Conservation (phyloP, 2,329 filamentous ascomycete genomes). For the Exophiala phaeomuriformis region DNA sequence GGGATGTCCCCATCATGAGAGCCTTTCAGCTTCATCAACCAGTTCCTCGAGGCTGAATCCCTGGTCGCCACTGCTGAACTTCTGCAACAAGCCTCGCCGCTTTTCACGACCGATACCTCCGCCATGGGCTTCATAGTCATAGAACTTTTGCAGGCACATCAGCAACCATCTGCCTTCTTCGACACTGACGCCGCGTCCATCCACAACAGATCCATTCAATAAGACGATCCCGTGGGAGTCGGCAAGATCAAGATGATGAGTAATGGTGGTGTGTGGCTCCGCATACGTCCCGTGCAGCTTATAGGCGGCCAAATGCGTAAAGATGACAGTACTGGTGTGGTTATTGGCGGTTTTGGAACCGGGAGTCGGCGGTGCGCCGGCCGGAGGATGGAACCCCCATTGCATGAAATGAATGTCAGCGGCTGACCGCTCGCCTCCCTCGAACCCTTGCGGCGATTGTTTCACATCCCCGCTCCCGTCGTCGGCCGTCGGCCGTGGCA, state of each 20-base stretch:
- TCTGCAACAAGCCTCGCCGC: constrained; percentile 62
- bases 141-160: constrained; percentile 92
- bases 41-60: constrained; percentile 77
- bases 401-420: constrained; percentile 95
- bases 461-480: constrained; percentile 23
- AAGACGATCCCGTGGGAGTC: constrained; percentile 70
- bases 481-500: constrained; percentile 46
- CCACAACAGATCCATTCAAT: constrained; percentile 73
- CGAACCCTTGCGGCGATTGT: constrained; percentile 30
- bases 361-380: constrained; percentile 23
- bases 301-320: constrained; percentile 89
- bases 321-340: constrained; percentile 68
- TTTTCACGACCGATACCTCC: constrained; percentile 47
- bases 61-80: constrained; percentile 71
- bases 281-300: constrained; percentile 85
- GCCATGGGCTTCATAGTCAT: constrained; percentile 53
- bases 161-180: constrained; percentile 84
- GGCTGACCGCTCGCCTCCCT: constrained; percentile 45
- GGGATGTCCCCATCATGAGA: constrained; percentile 37
- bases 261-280: constrained; percentile 86
- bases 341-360: constrained; percentile 40
- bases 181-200: constrained; percentile 66
- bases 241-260: constrained; percentile 77
- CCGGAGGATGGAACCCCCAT: constrained; percentile 76
- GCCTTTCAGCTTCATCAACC: constrained; percentile 80